Conservation (phyloP, 371 early-diverging fungal genomes). For the Apophysomyces ossiformis region DNA sequence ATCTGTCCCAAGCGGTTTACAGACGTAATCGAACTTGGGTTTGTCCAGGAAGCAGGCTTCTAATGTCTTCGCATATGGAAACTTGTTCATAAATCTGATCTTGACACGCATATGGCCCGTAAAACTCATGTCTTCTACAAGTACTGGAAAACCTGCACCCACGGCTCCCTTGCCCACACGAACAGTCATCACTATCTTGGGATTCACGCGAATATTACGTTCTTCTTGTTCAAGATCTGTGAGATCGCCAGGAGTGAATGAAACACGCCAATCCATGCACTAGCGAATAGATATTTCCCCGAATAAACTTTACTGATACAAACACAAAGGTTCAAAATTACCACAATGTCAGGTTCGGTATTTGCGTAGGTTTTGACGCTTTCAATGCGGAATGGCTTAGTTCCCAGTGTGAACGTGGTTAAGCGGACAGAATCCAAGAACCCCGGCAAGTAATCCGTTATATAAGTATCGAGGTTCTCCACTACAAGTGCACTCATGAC, state of each 20-base stretch:
- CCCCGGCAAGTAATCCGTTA: conserved; percentile 82
- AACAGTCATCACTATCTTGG: conserved; percentile 92
- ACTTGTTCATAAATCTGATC: conserved; percentile 80
- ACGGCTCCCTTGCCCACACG: conserved; percentile 89
- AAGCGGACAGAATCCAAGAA: conserved; percentile 91
- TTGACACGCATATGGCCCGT: conserved; percentile 81
- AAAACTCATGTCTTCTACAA: conserved; percentile 93
- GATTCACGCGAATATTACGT: conserved; percentile 73
- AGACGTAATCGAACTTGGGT: conserved; percentile 91
- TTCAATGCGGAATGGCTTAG: conserved; percentile 92
- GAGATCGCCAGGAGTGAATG: conserved; percentile 85
- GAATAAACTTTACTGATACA: no score
- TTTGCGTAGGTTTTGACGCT: conserved; percentile 79
- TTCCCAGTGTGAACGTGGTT: conserved; percentile 96
- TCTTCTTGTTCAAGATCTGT: conserved; percentile 67
- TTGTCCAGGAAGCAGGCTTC: conserved; percentile 88
- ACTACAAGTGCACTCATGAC: conserved; percentile 80
- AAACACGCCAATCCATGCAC: conserved; percentile 93
- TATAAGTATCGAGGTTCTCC: conserved; percentile 71
- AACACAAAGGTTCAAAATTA: conserved; percentile 29
- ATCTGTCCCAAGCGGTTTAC: conserved; percentile 92
- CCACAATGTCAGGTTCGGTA: conserved; percentile 82
- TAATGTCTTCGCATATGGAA: conserved; percentile 88
- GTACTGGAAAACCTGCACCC: conserved; percentile 90
- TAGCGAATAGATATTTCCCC: conserved; percentile 19